Conservation (phyloP, 805 yeast genomes). For the Yarrowia keelungensis region DNA sequence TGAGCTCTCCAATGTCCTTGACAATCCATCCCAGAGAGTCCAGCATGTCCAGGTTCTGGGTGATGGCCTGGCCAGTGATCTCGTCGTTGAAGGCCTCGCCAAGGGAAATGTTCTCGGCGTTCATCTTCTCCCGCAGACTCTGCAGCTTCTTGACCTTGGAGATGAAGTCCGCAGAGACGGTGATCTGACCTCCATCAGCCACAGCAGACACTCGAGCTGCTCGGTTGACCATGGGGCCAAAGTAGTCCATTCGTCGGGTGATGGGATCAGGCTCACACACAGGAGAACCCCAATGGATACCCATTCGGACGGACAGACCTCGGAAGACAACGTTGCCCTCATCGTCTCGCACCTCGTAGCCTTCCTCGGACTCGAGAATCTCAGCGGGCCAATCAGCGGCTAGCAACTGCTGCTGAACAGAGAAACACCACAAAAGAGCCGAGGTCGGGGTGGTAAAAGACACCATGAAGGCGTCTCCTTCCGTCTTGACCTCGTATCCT, state of each 20-base stretch:
- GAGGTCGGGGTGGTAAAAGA: conserved; percentile 92
- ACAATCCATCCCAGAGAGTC: conserved; percentile 73
- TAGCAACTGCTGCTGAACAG: conserved; percentile 83
- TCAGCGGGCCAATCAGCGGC: conserved; percentile 96
- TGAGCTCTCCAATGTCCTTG: conserved; percentile 79
- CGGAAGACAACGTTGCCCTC: conserved; percentile 68
- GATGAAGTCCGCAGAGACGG: conserved; percentile 81
- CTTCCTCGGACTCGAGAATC: conserved; percentile 81
- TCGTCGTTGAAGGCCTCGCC: conserved; percentile 56
- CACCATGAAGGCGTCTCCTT: conserved; percentile 99
- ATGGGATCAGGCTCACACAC: conserved; percentile 95
- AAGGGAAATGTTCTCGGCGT: conserved; percentile 45
- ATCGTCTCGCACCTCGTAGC: conserved; percentile 75
- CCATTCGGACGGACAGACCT: conserved; percentile 97
- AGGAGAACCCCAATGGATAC: conserved; percentile 97
- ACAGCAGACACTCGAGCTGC: conserved; percentile 92
- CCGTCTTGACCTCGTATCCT: conserved; percentile 98
- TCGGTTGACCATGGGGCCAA: conserved; percentile 98
- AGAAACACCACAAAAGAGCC: conserved; percentile 93
- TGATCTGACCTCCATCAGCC: conserved; percentile 98
- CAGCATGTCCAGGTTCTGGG: conserved; percentile 67
- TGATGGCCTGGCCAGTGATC: conserved; percentile 62
- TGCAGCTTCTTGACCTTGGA: conserved; percentile 60
- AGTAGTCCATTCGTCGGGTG: conserved; percentile 96
- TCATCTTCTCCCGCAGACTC: conserved; percentile 49